Base-by-base conservation (phyloP, 345 rosid genomes). In the Bruguiera sexangula region DNA sequence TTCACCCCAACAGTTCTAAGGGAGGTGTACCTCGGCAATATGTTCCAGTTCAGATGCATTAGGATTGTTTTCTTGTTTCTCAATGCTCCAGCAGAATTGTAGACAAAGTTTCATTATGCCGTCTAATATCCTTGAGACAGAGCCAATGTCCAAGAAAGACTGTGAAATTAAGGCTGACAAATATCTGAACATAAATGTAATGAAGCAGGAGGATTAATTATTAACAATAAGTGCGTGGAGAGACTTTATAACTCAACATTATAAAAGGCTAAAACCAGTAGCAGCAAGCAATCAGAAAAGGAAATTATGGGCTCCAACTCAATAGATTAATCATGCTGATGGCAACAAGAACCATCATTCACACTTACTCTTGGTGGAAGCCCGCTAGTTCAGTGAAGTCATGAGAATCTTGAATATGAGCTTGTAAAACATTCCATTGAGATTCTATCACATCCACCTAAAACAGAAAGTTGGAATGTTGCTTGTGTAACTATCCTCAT, bases 401-500 rank as follows among this genome's bases (percentile, higher is more conserved):
- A 53, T 78, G 87, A 78, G 97, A 94, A 75, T 85, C 91, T 71
- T 87, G 89, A 75, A 92, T 87, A 60, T 80, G 96, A 68, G 87
- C 82, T 87, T 87, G 96, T 80, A 92, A 75, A 79, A 92, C 87
- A 72, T 95, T 92, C 99, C 99, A 95, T 69, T 95, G 99, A 76
- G 99, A 92, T 87, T 95, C 99, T 78, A 95, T 88, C 78, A 92
- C 99, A 68, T 92, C 96, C 76, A 95, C 97, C 99, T 88, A 69
- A 69, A 67, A 59, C 56, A 60, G 43, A 68, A 9, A 29, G 8
- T 6, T 31, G 29, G 15, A 20, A 15, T 29, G 34, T 29, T 29
- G 18, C 4, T 15, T 27, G 57, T 58, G 31, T 24, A 36, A 70
- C 20, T 18, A 24, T 24, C 37, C 52, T 13, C 18, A 11, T 22